Evolutionary conservation across 805 yeast species (phyloP).

Genomic region (Wickerhamiella allomyrinae): DNA sequence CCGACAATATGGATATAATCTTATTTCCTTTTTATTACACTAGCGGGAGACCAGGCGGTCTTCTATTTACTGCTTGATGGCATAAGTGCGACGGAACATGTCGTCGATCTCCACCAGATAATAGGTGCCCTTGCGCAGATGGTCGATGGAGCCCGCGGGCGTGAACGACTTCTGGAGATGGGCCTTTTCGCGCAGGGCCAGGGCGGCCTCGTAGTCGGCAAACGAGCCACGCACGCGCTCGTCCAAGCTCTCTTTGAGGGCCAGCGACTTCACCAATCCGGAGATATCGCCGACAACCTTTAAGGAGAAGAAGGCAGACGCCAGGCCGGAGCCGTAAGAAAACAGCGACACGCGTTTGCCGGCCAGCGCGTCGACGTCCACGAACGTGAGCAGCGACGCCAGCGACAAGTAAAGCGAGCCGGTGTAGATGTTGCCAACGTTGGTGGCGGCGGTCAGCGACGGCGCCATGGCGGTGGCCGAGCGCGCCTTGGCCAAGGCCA

Average conservation of each 20-base stretch:
- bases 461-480: slow-evolving; percentile 61
- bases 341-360: slow-evolving; percentile 80
- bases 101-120: slow-evolving; percentile 77
- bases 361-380: slow-evolving; percentile 60
- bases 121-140: slow-evolving; percentile 61
- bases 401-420: slow-evolving; percentile 84
- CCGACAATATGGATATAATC: too few relatives aligned
- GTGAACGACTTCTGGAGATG: slow-evolving; percentile 66
- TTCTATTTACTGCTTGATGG: slow-evolving; percentile 22
- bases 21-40: too few relatives aligned
- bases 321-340: slow-evolving; percentile 97
- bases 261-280: slow-evolving; percentile 31
- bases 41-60: too few relatives aligned
- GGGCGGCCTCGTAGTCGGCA: slow-evolving; percentile 63
- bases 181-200: slow-evolving; percentile 75
- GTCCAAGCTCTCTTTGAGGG: slow-evolving; percentile 52
- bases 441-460: slow-evolving; percentile 76
- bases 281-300: slow-evolving; percentile 70
- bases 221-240: slow-evolving; percentile 59
- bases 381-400: slow-evolving; percentile 63
- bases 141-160: slow-evolving; percentile 69
- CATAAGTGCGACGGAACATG: slow-evolving; percentile 72
- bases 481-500: slow-evolving; percentile 57
- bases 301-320: slow-evolving; percentile 74
- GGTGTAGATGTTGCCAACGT: slow-evolving; percentile 97